A percentile compares a stretch with the other conserved stretches of the same genome.
Evolutionary conservation across 805 yeast genomes (phyloP).

Genomic region (Kuraishia cidri): DNA sequence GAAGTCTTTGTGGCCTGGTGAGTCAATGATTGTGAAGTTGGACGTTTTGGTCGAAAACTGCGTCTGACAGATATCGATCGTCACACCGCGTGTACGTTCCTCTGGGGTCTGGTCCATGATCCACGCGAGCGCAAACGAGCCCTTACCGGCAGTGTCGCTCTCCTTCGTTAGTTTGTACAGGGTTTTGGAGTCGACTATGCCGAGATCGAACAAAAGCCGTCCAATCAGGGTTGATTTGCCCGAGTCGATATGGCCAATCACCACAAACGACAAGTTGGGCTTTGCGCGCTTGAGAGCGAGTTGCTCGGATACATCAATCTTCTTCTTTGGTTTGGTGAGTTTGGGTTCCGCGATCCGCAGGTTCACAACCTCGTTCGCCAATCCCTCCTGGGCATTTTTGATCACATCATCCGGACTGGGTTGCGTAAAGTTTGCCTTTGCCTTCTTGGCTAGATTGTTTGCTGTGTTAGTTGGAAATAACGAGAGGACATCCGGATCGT

Average conservation of each 20-base stretch:
- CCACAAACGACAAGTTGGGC: conserved; percentile 63
- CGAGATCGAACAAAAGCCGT: conserved; percentile 55
- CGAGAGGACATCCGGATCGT: background rate
- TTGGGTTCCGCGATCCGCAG: conserved; percentile 7
- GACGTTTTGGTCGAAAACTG: conserved; percentile 47
- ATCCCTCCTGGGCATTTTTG: conserved; percentile 40
- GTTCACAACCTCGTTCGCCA: conserved; percentile 14
- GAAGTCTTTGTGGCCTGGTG: conserved; percentile 80
- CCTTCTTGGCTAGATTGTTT: conserved; percentile 27
- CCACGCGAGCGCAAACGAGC: conserved; percentile 82
- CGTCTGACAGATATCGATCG: conserved; percentile 69
- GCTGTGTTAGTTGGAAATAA: conserved; percentile 5
- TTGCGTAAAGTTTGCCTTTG: conserved; percentile 43
- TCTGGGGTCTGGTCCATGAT: conserved; percentile 74
- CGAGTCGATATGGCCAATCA: conserved; percentile 82
- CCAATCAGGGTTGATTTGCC: conserved; percentile 82
- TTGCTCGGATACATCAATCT: conserved; percentile 31
- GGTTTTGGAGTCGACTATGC: conserved; percentile 56
- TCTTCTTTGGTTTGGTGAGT: conserved; percentile 31
- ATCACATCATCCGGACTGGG: conserved; percentile 84
- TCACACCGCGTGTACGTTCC: conserved; percentile 70
- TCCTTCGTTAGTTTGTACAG: conserved; percentile 57
- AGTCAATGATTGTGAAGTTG: conserved; percentile 66
- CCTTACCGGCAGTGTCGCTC: conserved; percentile 60
- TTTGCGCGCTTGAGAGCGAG: conserved; percentile 26